A percentile compares a stretch with the other conserved stretches of the same genome.
Evolutionary conservation across 306 rosid species (phyloP).

Genomic region (Quercus rubra): DNA sequence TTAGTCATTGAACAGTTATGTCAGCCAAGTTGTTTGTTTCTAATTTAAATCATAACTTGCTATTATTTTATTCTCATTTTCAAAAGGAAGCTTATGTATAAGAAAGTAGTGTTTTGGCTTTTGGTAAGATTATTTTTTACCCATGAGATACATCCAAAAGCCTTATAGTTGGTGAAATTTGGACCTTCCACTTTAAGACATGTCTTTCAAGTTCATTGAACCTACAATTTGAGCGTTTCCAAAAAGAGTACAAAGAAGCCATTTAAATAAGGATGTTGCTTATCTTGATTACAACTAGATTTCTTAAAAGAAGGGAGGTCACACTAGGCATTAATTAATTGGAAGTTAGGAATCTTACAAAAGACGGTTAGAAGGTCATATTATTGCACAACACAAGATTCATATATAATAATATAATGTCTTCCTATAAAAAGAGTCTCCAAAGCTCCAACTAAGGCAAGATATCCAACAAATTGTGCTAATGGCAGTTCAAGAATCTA

Average conservation of each 20-base stretch:
- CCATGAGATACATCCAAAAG: too few relatives aligned
- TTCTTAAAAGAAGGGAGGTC: conserved; percentile 40
- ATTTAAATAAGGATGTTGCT: conserved; percentile 46
- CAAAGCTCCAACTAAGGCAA: conserved; percentile 29
- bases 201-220: too few relatives aligned
- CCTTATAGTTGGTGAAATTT: too few relatives aligned
- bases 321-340: neutral
- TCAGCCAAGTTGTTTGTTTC: conserved; percentile 2
- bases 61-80: conserved; percentile 8
- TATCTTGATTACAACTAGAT: conserved; percentile 35
- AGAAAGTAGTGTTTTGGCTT: too few relatives aligned
- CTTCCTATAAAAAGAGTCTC: conserved; percentile 35
- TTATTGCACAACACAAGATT: neutral
- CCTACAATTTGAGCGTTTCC: too few relatives aligned
- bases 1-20: conserved; percentile 30
- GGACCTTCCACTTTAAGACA: too few relatives aligned
- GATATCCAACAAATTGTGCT: neutral
- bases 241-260: neutral
- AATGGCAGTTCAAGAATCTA: conserved; percentile 41
- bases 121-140: too few relatives aligned
- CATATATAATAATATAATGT: neutral
- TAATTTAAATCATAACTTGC: conserved; percentile 25
- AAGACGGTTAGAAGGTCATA: conserved; percentile 2
- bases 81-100: too few relatives aligned
- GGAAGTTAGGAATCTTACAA: neutral